Evolutionary conservation across 805 yeast species (phyloP).

Genomic region (Saccharomycodes ludwigii): DNA sequence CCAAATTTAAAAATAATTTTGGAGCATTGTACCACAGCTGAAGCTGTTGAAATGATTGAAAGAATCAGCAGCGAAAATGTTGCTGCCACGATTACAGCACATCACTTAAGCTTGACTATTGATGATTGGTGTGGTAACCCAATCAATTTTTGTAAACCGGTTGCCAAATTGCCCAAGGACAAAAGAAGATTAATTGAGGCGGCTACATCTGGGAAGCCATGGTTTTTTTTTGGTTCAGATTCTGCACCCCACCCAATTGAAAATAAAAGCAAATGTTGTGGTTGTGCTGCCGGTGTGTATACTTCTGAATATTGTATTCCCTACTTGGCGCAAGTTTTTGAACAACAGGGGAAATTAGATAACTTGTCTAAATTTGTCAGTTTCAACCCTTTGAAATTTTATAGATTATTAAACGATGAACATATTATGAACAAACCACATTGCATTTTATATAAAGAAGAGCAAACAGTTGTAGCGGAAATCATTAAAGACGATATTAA

Average conservation of each 20-base stretch:
- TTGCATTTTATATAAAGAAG: slow-evolving; percentile 39
- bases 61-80: slow-evolving; percentile 52
- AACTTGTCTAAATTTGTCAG: slow-evolving; percentile 64
- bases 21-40: slow-evolving; percentile 91
- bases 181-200: slow-evolving; percentile 71
- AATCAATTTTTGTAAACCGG: slow-evolving; percentile 92
- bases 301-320: slow-evolving; percentile 76
- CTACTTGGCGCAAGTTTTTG: slow-evolving; percentile 82
- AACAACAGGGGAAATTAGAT: slow-evolving; percentile 42
- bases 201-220: slow-evolving; percentile 84
- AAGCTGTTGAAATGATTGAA: slow-evolving; percentile 69
- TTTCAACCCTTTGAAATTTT: slow-evolving; percentile 61
- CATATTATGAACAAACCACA: slow-evolving; percentile 33
- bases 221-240: slow-evolving; percentile 93
- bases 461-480: slow-evolving; percentile 44
- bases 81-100: slow-evolving; percentile 92
- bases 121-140: slow-evolving; percentile 98
- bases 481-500: slow-evolving; percentile 33
- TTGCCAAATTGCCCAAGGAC: slow-evolving; percentile 85
- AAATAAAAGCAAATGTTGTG: slow-evolving; percentile 61
- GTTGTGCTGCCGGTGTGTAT: slow-evolving; percentile 97
- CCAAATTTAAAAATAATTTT: slow-evolving; percentile 78
- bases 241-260: slow-evolving; percentile 93
- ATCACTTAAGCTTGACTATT: slow-evolving; percentile 76
- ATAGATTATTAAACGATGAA: slow-evolving; percentile 38